phyloP scores from a whole-genome alignment of 345 rosid genomes.

The Salix arbutifolia region DNA sequence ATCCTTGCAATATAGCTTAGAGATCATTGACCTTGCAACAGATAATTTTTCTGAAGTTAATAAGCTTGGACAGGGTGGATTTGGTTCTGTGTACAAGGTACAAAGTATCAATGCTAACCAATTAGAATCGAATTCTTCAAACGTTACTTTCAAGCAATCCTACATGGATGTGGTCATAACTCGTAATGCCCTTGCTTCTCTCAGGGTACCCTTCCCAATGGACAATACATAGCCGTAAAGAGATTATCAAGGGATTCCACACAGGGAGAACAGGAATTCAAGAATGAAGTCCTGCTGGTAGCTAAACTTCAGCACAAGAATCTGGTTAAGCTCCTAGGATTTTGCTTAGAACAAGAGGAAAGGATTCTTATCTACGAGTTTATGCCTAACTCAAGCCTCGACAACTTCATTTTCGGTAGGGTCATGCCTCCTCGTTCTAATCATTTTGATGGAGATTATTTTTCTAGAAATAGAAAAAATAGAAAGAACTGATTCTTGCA shows the following conservation, averaged over 20 bases:
- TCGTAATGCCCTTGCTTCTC: too few relatives aligned
- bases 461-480: too few relatives aligned
- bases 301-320: constrained; percentile 83
- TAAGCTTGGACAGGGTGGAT: constrained; percentile 46
- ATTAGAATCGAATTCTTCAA: too few relatives aligned
- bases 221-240: constrained; percentile 13
- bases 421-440: neutral
- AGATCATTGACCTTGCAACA: constrained; percentile 5
- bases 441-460: too few relatives aligned
- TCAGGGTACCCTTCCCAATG: constrained; percentile 5
- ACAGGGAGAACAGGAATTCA: constrained; percentile 49
- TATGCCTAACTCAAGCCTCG: constrained; percentile 42
- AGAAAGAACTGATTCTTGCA: too few relatives aligned
- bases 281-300: constrained; percentile 68
- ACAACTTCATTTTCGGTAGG: constrained; percentile 37
- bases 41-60: constrained; percentile 27
- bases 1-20: neutral
- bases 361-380: constrained; percentile 44
- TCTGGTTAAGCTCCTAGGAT: constrained; percentile 49
- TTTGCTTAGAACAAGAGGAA: constrained; percentile 36
- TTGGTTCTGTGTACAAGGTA: constrained; percentile 44
- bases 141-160: too few relatives aligned
- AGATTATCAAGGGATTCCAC: neutral
- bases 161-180: too few relatives aligned
- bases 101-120: too few relatives aligned